phyloP scores from a whole-genome alignment of 2,329 filamentous ascomycete genomes.

The Clonostachys chloroleuca region DNA sequence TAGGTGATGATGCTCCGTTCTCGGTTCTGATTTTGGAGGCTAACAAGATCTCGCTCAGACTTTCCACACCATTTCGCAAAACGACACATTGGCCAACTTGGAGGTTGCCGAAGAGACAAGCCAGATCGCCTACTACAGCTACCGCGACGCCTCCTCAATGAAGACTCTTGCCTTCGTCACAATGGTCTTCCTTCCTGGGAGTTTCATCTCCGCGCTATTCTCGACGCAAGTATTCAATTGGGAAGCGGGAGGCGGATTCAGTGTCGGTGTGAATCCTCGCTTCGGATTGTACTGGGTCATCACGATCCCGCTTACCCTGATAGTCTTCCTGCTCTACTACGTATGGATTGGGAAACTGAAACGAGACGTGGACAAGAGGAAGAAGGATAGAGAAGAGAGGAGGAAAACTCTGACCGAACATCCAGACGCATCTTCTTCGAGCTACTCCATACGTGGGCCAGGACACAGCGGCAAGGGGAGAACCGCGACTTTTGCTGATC shows the following conservation, averaged over 20 bases:
- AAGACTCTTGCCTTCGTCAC: conserved; percentile 35
- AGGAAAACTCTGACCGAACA: no score
- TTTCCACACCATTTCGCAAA: conserved; percentile 29
- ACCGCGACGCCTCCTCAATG: conserved; percentile 35
- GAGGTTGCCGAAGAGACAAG: conserved; percentile 14
- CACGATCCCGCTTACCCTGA: conserved; percentile 28
- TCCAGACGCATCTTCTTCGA: no score
- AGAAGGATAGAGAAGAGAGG: neutral
- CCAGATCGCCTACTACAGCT: conserved; percentile 25
- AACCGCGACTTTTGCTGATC: no score
- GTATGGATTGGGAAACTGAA: conserved; percentile 13
- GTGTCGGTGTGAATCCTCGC: conserved; percentile 22
- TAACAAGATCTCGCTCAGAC: conserved; percentile 13
- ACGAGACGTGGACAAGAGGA: neutral
- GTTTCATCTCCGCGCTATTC: conserved; percentile 35
- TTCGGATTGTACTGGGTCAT: conserved; percentile 34
- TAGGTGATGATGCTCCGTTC: conserved; percentile 10
- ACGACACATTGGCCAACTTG: conserved; percentile 26
- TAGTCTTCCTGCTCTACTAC: conserved; percentile 27
- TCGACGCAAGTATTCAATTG: conserved; percentile 27
- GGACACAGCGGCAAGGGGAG: no score
- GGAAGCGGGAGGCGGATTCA: conserved; percentile 17
- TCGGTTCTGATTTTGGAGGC: neutral
- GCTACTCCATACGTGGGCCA: no score
- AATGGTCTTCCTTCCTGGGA: conserved; percentile 36